Base-by-base conservation (phyloP, 305 asterid genomes). In the Coffea humblotiana region DNA sequence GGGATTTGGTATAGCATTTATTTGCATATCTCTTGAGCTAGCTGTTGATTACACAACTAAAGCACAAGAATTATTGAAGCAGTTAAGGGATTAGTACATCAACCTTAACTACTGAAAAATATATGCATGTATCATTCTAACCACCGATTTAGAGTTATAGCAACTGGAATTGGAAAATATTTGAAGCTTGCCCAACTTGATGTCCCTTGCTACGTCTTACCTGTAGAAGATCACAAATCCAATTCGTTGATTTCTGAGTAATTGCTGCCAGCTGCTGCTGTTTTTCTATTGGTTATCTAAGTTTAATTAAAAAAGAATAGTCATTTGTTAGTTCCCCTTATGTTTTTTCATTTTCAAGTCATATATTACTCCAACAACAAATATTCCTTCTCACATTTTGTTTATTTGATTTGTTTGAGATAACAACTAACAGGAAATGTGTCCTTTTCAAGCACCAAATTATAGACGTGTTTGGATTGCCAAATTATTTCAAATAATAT, bases 1-100 rank as follows among this genome's bases (percentile, higher is more conserved):
- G 60, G 85, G 82, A 75, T 83, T 86, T 79, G 86, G 83, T 86
- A 40, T 40, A 56, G 75, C 60, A 82, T 27, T 74, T 63, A 48
- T 84, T 78, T 73, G 49, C 79, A 27, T 29, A 29, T 29, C 37
- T 18, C 40, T 65, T 65, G 70, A 83, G 68, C 75, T 63, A 78
- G 60, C 75, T 18, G 65, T 25, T 58, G 18, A 75, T 75, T 58
- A 14, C 23, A 75, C 79, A 76, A 64, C 72, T 47, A 18, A 63
- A 47, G 67, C 63, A 72, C 54, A 32, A 32, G 15, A 66, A 83
- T 83, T 76, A 76, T 86, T 82, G 85, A 47, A 78, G 88, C 82
- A 77, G 88, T 83, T 83, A 80, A 2, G 27, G 23, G 6, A 23
- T 51, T 77, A 70, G 21, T 52, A 29, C 65, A 49, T 68, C 54